A percentile compares a stretch with the other conserved stretches of the same genome.
Evolutionary conservation across 2,329 filamentous ascomycete species (phyloP).

Genomic region (Microcera coccophila): DNA sequence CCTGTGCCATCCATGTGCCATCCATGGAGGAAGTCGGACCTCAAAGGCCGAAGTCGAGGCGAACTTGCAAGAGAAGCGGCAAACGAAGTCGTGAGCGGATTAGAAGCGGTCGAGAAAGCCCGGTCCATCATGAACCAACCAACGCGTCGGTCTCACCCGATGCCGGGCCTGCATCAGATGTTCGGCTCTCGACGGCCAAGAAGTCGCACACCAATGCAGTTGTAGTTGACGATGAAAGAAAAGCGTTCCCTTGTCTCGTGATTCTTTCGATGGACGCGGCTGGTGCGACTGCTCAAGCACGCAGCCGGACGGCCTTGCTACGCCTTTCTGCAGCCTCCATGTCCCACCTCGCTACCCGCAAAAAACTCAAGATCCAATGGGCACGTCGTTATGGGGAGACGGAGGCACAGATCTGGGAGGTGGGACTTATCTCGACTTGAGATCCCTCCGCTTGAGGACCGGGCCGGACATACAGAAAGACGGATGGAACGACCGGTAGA

Average conservation of each 20-base stretch:
- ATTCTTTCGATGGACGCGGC: not conserved
- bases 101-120: not conserved
- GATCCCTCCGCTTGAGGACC: constrained; percentile 19
- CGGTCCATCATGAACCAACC: not conserved
- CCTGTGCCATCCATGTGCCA: too few species aligned
- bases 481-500: constrained; percentile 4
- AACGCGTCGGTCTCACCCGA: constrained; percentile 12
- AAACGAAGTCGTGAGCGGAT: not conserved
- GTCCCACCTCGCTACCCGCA: too few species aligned
- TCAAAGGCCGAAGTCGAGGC: not conserved
- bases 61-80: not conserved
- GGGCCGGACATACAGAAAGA: constrained; percentile 23
- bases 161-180: constrained; percentile 8
- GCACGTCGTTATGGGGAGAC: constrained; percentile 11
- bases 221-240: too few species aligned
- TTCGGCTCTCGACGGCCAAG: constrained; percentile 11
- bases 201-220: not conserved
- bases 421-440: constrained; percentile 5
- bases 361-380: constrained; percentile 21
- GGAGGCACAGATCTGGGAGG: not conserved
- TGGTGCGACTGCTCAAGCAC: not conserved
- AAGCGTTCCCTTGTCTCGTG: not conserved
- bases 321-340: too few species aligned
- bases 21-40: not conserved
- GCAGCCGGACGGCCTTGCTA: too few species aligned